Conservation (phyloP, 176 grass and related monocot species). For the Poa pratensis region DNA sequence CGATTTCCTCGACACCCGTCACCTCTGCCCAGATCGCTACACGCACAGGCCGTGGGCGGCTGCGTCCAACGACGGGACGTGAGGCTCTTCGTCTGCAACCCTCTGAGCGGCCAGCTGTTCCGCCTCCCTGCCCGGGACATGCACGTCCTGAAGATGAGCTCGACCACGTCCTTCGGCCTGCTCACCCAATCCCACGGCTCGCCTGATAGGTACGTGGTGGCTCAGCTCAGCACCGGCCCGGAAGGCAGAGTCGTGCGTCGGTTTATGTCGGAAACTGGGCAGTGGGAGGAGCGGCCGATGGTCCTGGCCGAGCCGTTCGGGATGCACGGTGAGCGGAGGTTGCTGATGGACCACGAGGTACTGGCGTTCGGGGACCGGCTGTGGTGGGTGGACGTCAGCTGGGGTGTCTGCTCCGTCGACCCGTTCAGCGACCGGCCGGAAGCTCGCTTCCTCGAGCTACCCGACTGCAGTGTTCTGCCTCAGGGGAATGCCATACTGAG, state of each 20-base stretch:
- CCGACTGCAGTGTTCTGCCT: background rate
- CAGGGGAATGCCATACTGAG: background rate
- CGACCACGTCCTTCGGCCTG: too few species aligned
- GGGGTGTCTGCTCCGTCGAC: background rate
- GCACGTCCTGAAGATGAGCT: background rate
- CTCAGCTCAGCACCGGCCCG: background rate
- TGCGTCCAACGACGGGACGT: background rate
- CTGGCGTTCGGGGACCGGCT: background rate
- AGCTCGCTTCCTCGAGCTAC: background rate
- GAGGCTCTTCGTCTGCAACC: slow-evolving; percentile 40
- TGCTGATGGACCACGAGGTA: background rate
- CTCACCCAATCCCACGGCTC: background rate
- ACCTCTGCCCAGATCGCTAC: background rate
- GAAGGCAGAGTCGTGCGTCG: slow-evolving; percentile 10
- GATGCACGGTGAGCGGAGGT: background rate
- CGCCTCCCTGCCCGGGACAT: slow-evolving; percentile 15
- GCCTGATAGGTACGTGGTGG: slow-evolving; percentile 38
- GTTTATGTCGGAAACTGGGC: slow-evolving; percentile 30
- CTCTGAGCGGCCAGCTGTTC: slow-evolving; percentile 32
- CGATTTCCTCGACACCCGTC: background rate
- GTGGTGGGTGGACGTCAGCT: background rate
- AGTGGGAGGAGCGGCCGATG: slow-evolving; percentile 24
- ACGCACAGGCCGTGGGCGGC: background rate
- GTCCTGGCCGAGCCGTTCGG: background rate
- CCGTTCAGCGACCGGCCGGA: too few species aligned